These are phyloP conservation scores for Solanum peruvianum DNA, from an alignment of 257 asterid genomes.

Conservation along the genomic window DNA sequence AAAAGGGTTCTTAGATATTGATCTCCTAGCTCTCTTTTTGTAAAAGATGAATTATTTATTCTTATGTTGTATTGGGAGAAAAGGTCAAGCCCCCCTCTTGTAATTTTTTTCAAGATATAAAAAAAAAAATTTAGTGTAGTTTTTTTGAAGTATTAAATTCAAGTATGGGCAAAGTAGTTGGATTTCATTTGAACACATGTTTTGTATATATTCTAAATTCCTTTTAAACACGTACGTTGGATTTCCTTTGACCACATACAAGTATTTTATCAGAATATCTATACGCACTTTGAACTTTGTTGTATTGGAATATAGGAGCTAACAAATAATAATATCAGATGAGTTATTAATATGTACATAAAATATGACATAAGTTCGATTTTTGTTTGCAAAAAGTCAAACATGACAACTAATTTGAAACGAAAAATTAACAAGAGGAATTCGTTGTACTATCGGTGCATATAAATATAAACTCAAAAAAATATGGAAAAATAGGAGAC, in stretches of 20 bases:
- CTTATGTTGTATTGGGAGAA: background rate
- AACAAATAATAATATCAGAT: background rate
- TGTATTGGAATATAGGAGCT: background rate
- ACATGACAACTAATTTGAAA: background rate
- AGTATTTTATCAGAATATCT: background rate
- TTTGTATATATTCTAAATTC: background rate
- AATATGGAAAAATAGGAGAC: background rate
- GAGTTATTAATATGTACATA: background rate
- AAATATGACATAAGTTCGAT: background rate
- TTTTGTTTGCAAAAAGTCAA: background rate
- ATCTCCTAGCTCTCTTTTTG: background rate
- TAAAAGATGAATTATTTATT: background rate
- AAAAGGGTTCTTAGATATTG: background rate
- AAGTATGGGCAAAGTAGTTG: background rate
- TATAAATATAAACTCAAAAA: background rate
- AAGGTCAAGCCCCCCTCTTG: background rate
- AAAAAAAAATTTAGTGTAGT: background rate
- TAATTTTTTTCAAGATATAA: no score
- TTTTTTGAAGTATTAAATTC: background rate
- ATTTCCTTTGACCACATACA: no score
- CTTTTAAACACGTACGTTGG: background rate
- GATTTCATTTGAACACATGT: background rate
- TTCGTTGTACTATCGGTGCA: background rate
- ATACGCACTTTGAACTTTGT: background rate
- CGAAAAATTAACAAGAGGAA: background rate